Evolutionary conservation across 352 stramenopile genomes (phyloP), one percentile per base, ranked within the genome.

Genomic region (Pilasporangium apinafurcum): DNA sequence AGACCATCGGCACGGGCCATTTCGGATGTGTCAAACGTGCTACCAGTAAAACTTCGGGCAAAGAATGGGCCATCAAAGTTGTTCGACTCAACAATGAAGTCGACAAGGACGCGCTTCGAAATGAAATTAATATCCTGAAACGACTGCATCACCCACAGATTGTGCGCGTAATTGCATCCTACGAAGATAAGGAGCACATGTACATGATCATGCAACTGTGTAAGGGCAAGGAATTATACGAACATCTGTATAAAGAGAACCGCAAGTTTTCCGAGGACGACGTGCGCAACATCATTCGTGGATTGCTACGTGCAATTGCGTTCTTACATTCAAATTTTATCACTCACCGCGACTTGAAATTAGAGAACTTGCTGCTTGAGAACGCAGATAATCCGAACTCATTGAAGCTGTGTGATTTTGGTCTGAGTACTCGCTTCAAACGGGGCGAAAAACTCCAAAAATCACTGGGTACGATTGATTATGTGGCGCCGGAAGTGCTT

Each of bases 161-260:
- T 27, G 79, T 91, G 38, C 76, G 73, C 30, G 69, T 91, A 36
- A 76, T 86, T 27, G 68, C 63, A 18, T 89, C 73, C 27, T 91
- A 87, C 44, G 79, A 91, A 46, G 78, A 91, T 54, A 64, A 62
- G 37, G 53, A 86, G 44, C 66, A 78, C 48, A 86, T 92, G 70
- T 92, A 92, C 65, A 89, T 92, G 75, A 65, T 88, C 53, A 89
- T 88, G 71, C 73, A 92, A 54, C 64, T 89, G n/a, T 85, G 79
- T 37, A 80, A 85, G 38, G 81, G 81, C 39, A 86, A 87, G 35
- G 77, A 87, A 34, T 57, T 92, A 12, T 91, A 85, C 52, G 68
- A 87, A 14, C 63, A 86, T 36, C 40, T 91, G 46, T 88, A 89
- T 58, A 69, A 75, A 45, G 71, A 78, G 21, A 45, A 65, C n/a